phyloP scores from a whole-genome alignment of 2,329 filamentous ascomycete genomes.

The Ophiostoma tasmaniense region DNA sequence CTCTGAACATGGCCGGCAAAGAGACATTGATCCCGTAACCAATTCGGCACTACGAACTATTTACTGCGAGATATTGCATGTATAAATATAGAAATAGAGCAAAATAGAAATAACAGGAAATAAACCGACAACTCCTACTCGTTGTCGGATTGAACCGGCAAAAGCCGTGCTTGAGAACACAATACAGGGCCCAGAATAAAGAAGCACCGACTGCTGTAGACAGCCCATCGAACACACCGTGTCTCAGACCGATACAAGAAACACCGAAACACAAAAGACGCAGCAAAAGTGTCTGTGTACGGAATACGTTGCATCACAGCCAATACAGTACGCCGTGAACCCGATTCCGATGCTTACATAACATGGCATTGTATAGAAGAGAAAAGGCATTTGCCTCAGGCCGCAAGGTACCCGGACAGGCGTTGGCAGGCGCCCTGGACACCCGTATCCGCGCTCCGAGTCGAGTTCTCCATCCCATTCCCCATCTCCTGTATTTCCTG shows the following conservation, averaged over 20 bases:
- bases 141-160: constrained; percentile 4
- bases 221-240: neutral
- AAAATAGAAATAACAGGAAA: neutral
- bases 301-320: neutral
- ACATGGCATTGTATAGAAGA: too few relatives aligned
- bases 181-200: neutral
- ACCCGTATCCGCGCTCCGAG: neutral
- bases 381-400: neutral
- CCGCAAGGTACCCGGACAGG: neutral
- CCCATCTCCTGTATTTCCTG: neutral
- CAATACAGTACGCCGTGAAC: neutral
- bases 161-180: neutral
- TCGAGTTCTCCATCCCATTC: neutral
- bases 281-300: neutral
- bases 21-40: neutral
- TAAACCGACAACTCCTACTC: neutral
- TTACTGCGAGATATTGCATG: neutral
- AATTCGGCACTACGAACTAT: neutral
- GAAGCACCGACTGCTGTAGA: neutral
- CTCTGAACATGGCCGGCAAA: neutral
- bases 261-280: neutral
- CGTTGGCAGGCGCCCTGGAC: neutral
- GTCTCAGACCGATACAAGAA: constrained; percentile 5
- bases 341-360: neutral
- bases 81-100: neutral